phyloP scores from a whole-genome alignment of 2,329 filamentous ascomycete genomes.

The Diplocarpon mali region DNA sequence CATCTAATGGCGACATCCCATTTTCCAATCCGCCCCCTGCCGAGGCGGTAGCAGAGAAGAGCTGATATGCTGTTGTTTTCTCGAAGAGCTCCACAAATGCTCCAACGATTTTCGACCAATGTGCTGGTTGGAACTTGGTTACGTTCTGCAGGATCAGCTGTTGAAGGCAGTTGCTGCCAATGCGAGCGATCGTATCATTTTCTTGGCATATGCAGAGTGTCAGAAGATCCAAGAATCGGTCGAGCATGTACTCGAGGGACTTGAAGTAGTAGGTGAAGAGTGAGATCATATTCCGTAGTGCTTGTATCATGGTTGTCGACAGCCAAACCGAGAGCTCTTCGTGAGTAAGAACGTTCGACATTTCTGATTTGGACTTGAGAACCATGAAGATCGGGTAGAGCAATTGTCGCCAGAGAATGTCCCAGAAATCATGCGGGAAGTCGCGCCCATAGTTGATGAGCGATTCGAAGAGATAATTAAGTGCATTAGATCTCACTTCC shows the following conservation, averaged over 20 bases:
- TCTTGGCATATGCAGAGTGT: conserved; percentile 97
- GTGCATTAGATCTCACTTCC: conserved; percentile 79
- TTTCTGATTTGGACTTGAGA: conserved; percentile 87
- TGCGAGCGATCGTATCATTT: conserved; percentile 95
- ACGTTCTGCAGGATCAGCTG: conserved; percentile 96
- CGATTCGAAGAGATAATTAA: conserved; percentile 95
- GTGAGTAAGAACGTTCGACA: conserved; percentile 89
- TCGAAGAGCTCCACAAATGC: conserved; percentile 95
- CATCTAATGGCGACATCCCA: conserved; percentile 30
- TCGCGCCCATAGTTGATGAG: conserved; percentile 81
- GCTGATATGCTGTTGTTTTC: conserved; percentile 83
- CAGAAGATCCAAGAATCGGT: conserved; percentile 89
- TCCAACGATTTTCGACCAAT: conserved; percentile 91
- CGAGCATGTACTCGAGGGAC: conserved; percentile 91
- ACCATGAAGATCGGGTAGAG: conserved; percentile 99
- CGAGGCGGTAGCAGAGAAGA: conserved; percentile 72
- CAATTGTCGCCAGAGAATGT: conserved; percentile 93
- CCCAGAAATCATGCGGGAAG: conserved; percentile 94
- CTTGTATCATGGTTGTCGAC: conserved; percentile 98
- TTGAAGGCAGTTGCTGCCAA: conserved; percentile 95
- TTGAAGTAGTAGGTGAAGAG: conserved; percentile 99
- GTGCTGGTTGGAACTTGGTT: conserved; percentile 71
- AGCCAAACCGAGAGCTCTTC: conserved; percentile 98
- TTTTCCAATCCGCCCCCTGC: conserved; percentile 44
- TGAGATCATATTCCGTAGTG: conserved; percentile 94